Evolutionary conservation across 1,284 basidiomycete species (phyloP).

Genomic region (Peniophora sp.): DNA sequence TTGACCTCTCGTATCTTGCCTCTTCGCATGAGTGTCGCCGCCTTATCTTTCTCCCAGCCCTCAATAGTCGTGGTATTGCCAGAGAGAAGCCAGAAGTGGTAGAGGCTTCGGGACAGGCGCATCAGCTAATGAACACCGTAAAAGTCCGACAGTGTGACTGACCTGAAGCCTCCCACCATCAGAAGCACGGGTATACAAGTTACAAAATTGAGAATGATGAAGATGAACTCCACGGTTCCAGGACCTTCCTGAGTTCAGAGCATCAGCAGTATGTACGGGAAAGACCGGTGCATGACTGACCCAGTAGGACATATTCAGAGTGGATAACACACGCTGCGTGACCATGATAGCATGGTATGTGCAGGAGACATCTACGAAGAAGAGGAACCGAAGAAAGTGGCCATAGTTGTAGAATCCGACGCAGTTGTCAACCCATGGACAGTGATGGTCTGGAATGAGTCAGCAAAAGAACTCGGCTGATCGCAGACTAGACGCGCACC

Average conservation of each 20-base stretch:
- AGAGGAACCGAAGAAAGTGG: slow-evolving; percentile 88
- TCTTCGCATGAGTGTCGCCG: slow-evolving; percentile 73
- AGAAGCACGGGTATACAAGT: slow-evolving; percentile 81
- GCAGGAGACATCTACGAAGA: slow-evolving; percentile 86
- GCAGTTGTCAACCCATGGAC: slow-evolving; percentile 87
- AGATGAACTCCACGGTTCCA: slow-evolving; percentile 62
- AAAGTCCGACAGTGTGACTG: slow-evolving; percentile 7
- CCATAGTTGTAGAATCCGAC: slow-evolving; percentile 87
- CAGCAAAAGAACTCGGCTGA: slow-evolving; percentile 4
- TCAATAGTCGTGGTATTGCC: slow-evolving; percentile 95
- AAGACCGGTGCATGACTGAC: slow-evolving; percentile 25
- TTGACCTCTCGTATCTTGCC: slow-evolving; percentile 87
- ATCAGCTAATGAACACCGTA: neutral
- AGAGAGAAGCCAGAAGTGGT: slow-evolving; percentile 79
- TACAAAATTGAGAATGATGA: slow-evolving; percentile 84
- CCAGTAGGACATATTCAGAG: slow-evolving; percentile 41
- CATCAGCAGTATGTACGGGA: slow-evolving; percentile 5
- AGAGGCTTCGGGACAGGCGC: slow-evolving; percentile 48
- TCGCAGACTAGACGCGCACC: slow-evolving; percentile 32
- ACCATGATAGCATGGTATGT: slow-evolving; percentile 80
- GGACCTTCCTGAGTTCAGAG: slow-evolving; percentile 54
- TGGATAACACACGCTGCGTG: slow-evolving; percentile 49
- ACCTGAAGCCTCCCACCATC: slow-evolving; percentile 83
- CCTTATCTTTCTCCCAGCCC: slow-evolving; percentile 96
- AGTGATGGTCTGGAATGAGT: slow-evolving; percentile 72